A percentile compares a stretch with the other conserved stretches of the same genome.
phyloP scores from a whole-genome alignment of 176 grass and related monocot species.

The Saccharum spontaneum region DNA sequence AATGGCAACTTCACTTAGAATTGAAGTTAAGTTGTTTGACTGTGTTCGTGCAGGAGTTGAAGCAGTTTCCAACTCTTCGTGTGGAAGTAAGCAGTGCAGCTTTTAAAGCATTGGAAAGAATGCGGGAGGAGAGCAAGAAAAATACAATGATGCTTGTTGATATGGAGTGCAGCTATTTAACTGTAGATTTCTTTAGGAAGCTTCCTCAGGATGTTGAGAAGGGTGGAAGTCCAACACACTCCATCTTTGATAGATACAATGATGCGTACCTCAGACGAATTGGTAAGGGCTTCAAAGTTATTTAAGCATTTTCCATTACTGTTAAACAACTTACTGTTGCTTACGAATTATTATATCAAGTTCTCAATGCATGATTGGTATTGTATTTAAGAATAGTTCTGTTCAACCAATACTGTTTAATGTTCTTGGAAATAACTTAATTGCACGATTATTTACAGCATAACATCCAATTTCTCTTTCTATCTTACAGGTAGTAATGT shows the following conservation, averaged over 20 bases:
- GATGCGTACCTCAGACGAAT: slow-evolving; percentile 96
- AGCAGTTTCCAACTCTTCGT: slow-evolving; percentile 87
- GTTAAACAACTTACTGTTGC: neutral
- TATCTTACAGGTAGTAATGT: slow-evolving; percentile 67
- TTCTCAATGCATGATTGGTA: neutral
- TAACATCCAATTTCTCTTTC: slow-evolving; percentile 21
- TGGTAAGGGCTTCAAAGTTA: slow-evolving; percentile 36
- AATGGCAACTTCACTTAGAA: neutral
- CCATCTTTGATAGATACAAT: slow-evolving; percentile 98
- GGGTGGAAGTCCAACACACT: slow-evolving; percentile 93
- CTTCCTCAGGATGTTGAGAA: slow-evolving; percentile 98
- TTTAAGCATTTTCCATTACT: neutral
- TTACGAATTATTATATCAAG: neutral
- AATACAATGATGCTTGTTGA: slow-evolving; percentile 94
- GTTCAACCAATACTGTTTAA: neutral
- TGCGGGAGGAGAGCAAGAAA: slow-evolving; percentile 98
- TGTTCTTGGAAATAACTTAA: neutral
- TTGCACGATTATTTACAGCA: neutral
- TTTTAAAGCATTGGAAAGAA: slow-evolving; percentile 93
- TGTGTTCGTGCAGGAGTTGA: slow-evolving; percentile 67
- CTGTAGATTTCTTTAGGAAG: slow-evolving; percentile 98
- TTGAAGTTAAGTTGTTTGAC: neutral
- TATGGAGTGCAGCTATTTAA: slow-evolving; percentile 95
- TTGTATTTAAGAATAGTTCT: neutral
- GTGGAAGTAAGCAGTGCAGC: slow-evolving; percentile 85